phyloP scores from a whole-genome alignment of 441 rosid species.

The Jatropha podagrica region DNA sequence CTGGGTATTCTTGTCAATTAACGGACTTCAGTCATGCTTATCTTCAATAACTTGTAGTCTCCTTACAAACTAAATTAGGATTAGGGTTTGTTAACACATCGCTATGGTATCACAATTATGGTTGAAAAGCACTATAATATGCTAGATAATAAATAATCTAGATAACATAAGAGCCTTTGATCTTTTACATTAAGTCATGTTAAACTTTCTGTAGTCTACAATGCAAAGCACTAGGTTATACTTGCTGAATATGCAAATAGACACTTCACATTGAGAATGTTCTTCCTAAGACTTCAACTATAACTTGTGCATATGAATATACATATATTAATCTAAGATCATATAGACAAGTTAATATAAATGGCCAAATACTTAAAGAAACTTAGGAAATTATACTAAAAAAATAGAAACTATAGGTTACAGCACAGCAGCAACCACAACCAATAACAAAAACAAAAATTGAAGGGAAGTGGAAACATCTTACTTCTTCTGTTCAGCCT shows the following conservation, averaged over 20 bases:
- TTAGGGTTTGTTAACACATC: too few species aligned
- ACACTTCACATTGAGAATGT: neutral
- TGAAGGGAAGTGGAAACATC: slow-evolving; percentile 11
- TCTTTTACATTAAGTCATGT: neutral
- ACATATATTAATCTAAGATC: neutral
- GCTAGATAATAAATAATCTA: neutral
- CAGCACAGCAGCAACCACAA: neutral
- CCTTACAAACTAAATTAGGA: too few species aligned
- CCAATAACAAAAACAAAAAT: neutral
- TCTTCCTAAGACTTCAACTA: neutral
- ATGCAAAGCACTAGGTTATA: neutral
- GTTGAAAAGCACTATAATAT: too few species aligned
- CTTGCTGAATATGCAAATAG: neutral
- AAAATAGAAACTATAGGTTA: neutral
- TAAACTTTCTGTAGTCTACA: neutral
- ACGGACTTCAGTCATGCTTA: too few species aligned
- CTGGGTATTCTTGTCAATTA: too few species aligned
- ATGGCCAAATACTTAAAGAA: neutral
- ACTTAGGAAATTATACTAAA: neutral
- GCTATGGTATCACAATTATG: too few species aligned
- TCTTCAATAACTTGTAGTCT: too few species aligned
- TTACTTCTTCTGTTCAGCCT: slow-evolving; percentile 78
- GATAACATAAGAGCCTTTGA: neutral
- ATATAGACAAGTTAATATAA: neutral
- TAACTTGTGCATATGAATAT: neutral